Evolutionary conservation across 768 basidiomycete species (phyloP).

Genomic region (Trametes meyenii): DNA sequence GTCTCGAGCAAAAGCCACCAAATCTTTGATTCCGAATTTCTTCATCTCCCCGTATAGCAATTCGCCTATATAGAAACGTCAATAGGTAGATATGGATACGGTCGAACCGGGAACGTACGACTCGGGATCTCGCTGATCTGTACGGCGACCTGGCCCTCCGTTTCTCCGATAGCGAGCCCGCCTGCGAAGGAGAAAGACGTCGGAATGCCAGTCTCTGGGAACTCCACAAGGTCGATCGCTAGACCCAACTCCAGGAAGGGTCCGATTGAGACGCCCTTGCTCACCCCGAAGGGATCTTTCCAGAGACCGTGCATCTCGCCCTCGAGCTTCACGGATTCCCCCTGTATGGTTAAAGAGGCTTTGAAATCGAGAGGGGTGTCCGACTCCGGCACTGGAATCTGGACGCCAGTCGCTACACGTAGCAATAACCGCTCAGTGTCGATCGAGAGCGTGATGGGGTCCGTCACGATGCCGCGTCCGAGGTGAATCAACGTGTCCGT

Average conservation of each 20-base stretch:
- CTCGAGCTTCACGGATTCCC: background rate
- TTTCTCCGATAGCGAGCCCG: background rate
- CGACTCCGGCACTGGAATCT: background rate
- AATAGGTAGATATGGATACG: too few relatives aligned
- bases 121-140: background rate
- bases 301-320: background rate
- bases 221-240: background rate
- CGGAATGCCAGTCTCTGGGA: background rate
- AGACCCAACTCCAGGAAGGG: background rate
- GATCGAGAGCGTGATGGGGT: background rate
- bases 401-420: background rate
- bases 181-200: background rate
- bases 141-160: background rate
- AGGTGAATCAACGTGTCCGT: background rate
- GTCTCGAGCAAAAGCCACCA: background rate
- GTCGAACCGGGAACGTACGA: background rate
- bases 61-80: background rate
- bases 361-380: background rate
- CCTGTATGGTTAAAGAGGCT: background rate
- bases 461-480: background rate
- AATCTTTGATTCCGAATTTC: background rate
- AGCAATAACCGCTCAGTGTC: background rate
- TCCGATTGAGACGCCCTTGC: background rate
- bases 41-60: background rate
- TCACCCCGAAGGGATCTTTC: background rate